A percentile compares a stretch with the other conserved stretches of the same genome.
Evolutionary conservation across 768 basidiomycete species (phyloP).

Genomic region (Suillus plorans): DNA sequence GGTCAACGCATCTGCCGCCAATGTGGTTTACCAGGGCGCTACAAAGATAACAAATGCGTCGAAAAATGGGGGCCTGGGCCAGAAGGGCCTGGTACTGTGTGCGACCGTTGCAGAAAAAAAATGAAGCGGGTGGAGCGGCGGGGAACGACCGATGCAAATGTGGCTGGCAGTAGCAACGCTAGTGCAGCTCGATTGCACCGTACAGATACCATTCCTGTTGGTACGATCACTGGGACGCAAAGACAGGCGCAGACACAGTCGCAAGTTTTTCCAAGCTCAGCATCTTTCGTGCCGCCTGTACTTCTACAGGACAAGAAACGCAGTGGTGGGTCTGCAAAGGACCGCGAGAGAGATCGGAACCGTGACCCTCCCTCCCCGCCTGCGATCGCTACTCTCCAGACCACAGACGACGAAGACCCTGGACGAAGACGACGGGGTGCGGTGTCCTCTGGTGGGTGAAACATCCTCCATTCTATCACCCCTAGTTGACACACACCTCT

Average conservation of each 20-base stretch:
- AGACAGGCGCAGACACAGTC: slow-evolving; percentile 14
- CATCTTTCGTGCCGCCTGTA: neutral
- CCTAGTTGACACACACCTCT: slow-evolving; percentile 14
- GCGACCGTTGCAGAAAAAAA: slow-evolving; percentile 84
- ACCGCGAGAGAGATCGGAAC: slow-evolving; percentile 22
- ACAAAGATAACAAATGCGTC: slow-evolving; percentile 84
- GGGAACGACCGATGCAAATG: slow-evolving; percentile 53
- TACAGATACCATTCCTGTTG: slow-evolving; percentile 33
- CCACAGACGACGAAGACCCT: slow-evolving; percentile 28
- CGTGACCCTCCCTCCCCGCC: slow-evolving; percentile 30
- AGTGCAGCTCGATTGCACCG: slow-evolving; percentile 23
- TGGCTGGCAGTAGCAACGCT: slow-evolving; percentile 13
- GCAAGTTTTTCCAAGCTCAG: slow-evolving; percentile 20
- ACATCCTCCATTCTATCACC: slow-evolving; percentile 8
- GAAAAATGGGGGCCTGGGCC: slow-evolving; percentile 90
- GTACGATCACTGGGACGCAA: slow-evolving; percentile 22
- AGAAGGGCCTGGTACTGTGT: slow-evolving; percentile 80
- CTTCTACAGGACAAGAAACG: slow-evolving; percentile 4
- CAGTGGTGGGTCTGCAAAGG: slow-evolving; percentile 5
- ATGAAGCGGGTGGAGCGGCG: slow-evolving; percentile 82
- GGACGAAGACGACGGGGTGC: slow-evolving; percentile 30
- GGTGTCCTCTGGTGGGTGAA: slow-evolving; percentile 6
- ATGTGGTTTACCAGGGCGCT: slow-evolving; percentile 70
- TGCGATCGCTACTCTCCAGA: slow-evolving; percentile 30
- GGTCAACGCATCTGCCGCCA: slow-evolving; percentile 79